Evolutionary conservation across 257 asterid species (phyloP).

Genomic region (Verbena officinalis): DNA sequence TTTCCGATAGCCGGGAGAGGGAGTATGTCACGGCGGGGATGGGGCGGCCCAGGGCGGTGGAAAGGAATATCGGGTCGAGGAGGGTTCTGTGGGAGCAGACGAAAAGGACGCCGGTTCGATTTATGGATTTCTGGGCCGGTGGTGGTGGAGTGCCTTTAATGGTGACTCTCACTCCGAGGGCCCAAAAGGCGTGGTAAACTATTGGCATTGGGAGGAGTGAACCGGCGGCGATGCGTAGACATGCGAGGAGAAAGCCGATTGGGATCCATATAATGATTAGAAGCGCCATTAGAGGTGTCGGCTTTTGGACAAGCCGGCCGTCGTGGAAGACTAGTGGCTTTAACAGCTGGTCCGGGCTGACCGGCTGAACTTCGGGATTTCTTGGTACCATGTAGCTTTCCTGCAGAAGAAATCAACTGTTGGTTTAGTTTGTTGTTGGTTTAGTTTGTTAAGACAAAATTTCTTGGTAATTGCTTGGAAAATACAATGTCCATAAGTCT

Average conservation of each 20-base stretch:
- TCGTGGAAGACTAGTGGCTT: conserved; percentile 77
- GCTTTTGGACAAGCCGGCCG: conserved; percentile 77
- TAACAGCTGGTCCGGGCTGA: conserved; percentile 53
- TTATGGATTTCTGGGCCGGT: conserved; percentile 37
- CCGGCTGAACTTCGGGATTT: conserved; percentile 38
- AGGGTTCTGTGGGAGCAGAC: conserved; percentile 80
- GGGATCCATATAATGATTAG: conserved; percentile 75
- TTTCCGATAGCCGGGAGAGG: conserved; percentile 66
- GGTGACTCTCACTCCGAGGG: conserved; percentile 61
- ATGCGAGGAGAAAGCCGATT: conserved; percentile 59
- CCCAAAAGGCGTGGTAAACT: conserved; percentile 57
- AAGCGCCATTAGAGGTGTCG: conserved; percentile 55
- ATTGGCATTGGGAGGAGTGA: conserved; percentile 69
- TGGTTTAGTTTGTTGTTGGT: too few relatives aligned
- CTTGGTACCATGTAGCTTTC: conserved; percentile 58
- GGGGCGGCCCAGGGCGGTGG: conserved; percentile 70
- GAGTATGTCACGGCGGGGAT: conserved; percentile 79
- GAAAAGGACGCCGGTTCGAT: conserved; percentile 59
- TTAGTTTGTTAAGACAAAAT: too few relatives aligned
- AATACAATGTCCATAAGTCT: neutral
- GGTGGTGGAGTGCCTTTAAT: conserved; percentile 78
- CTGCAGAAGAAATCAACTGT: conserved; percentile 32
- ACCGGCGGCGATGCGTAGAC: conserved; percentile 66
- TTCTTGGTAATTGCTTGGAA: too few relatives aligned
- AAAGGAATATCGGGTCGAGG: conserved; percentile 76